These are phyloP conservation scores for Cardamine resedifolia DNA, from an alignment of 345 rosid genomes.

Conservation along the genomic window DNA sequence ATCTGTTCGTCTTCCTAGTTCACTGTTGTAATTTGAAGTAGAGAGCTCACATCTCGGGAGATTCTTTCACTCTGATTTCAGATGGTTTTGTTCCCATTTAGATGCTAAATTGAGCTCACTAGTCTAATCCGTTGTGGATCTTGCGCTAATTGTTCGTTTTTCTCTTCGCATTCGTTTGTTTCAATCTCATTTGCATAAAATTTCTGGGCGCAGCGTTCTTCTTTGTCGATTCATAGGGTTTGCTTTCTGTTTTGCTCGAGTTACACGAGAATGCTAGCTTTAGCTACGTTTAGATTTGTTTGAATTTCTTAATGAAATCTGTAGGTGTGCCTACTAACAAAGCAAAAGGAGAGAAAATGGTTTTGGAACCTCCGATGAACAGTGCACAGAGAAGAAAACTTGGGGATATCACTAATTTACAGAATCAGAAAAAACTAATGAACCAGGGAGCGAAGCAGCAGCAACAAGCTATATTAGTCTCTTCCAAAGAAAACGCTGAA, in stretches of 20 bases:
- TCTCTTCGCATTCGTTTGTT: constrained; percentile 9
- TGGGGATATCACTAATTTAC: constrained; percentile 61
- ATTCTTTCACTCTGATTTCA: not conserved
- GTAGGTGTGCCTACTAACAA: constrained; percentile 34
- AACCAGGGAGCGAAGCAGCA: constrained; percentile 40
- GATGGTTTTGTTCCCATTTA: not conserved
- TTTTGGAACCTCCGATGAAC: constrained; percentile 34
- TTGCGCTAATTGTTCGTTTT: constrained; percentile 12
- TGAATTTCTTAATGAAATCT: constrained; percentile 6
- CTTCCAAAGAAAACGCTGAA: constrained; percentile 40
- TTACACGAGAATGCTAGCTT: not conserved
- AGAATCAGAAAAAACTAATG: constrained; percentile 25
- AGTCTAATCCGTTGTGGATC: not conserved
- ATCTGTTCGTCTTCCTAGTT: constrained; percentile 3
- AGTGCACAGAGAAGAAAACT: constrained; percentile 47
- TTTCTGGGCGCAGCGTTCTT: not conserved
- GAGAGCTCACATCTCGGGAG: constrained; percentile 7
- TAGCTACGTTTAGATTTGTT: constrained; percentile 9
- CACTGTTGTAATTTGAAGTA: not conserved
- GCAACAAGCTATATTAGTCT: constrained; percentile 30
- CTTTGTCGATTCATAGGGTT: constrained; percentile 2
- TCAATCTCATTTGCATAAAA: not conserved
- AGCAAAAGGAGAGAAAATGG: constrained; percentile 36
- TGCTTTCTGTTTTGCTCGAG: not conserved
- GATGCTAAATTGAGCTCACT: not conserved